Percentiles rank a stretch among this genome's conserved stretches.
phyloP scores from a whole-genome alignment of 768 basidiomycete genomes.

The Tricholoma matsutake region DNA sequence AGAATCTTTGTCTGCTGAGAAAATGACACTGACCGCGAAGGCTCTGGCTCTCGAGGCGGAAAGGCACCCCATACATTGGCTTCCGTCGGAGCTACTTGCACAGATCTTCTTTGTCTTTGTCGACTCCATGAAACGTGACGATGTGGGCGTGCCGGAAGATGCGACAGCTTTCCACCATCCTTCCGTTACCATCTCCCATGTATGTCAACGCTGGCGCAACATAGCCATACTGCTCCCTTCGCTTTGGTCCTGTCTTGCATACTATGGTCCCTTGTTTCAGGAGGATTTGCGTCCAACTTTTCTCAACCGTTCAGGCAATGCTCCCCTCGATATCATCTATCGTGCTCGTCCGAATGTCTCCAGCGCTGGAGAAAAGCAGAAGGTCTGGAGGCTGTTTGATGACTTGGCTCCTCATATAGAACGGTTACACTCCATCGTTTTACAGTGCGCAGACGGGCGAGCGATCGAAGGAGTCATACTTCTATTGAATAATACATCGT shows the following conservation, averaged over 20 bases:
- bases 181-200: slow-evolving; percentile 43
- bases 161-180: slow-evolving; percentile 23
- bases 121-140: slow-evolving; percentile 24
- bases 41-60: slow-evolving; percentile 32
- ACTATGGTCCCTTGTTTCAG: slow-evolving; percentile 23
- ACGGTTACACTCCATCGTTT: neutral
- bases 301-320: slow-evolving; percentile 15
- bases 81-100: slow-evolving; percentile 46
- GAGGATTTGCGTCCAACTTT: slow-evolving; percentile 10
- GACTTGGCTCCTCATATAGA: neutral
- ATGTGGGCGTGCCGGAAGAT: slow-evolving; percentile 18
- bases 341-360: neutral
- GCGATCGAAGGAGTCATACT: neutral
- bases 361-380: neutral
- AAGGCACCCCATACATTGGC: slow-evolving; percentile 46
- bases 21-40: slow-evolving; percentile 25
- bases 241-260: slow-evolving; percentile 43
- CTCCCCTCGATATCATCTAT: slow-evolving; percentile 6
- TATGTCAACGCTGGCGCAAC: slow-evolving; percentile 48
- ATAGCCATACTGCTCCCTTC: slow-evolving; percentile 39
- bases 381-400: neutral
- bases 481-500: neutral
- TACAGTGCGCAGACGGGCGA: neutral
- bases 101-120: slow-evolving; percentile 36
- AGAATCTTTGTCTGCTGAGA: slow-evolving; percentile 33